Evolutionary conservation across 176 grass and related monocot genomes (phyloP).

Genomic region (Elymus sibiricus): DNA sequence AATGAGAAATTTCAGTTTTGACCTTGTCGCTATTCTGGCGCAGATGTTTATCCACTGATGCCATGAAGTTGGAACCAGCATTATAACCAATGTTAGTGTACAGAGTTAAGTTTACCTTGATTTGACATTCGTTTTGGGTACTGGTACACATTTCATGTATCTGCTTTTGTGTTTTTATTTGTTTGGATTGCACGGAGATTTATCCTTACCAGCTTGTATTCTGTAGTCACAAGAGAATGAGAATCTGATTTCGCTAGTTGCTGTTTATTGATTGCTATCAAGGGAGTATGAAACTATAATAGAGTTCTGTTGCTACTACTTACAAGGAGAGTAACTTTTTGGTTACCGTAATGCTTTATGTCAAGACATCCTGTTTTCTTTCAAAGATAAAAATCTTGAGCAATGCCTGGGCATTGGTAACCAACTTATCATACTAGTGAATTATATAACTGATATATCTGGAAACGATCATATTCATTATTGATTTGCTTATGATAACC

Average conservation of each 20-base stretch:
- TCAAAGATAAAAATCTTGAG: not conserved
- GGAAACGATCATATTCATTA: not conserved
- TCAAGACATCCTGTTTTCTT: not conserved
- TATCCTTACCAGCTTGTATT: slow-evolving; percentile 34
- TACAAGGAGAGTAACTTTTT: not conserved
- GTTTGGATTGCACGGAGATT: slow-evolving; percentile 9
- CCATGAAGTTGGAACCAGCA: slow-evolving; percentile 15
- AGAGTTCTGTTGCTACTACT: not conserved
- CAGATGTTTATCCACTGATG: slow-evolving; percentile 17
- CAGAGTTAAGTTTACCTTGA: slow-evolving; percentile 30
- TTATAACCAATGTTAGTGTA: slow-evolving; percentile 19
- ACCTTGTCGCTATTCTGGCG: slow-evolving; percentile 1
- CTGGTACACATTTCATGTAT: slow-evolving; percentile 40
- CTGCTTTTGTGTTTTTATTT: not conserved
- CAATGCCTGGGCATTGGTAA: no score
- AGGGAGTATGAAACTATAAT: not conserved
- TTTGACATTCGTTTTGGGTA: slow-evolving; percentile 18
- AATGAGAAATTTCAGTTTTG: not conserved
- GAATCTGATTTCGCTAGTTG: not conserved
- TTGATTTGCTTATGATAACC: not conserved
- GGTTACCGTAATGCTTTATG: not conserved
- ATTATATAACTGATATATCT: no score
- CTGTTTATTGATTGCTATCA: not conserved
- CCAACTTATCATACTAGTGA: no score
- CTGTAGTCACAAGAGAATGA: slow-evolving; percentile 4